Evolutionary conservation across 352 stramenopile genomes (phyloP), one percentile per base, ranked within the genome.

Genomic region (Plasmopara halstedii): DNA sequence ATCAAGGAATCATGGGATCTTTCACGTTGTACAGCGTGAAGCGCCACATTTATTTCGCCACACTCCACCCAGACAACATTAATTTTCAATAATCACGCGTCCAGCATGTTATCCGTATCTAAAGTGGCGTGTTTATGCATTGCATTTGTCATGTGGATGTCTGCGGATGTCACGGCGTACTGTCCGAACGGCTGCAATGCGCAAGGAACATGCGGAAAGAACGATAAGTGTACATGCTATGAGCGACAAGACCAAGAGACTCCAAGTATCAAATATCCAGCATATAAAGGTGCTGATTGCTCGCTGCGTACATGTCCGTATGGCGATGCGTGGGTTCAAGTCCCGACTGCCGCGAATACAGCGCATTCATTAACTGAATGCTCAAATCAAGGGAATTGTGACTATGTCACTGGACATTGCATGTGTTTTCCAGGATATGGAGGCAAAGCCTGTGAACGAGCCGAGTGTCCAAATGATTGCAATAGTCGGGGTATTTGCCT

Each of bases 391-490:
- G 95, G 95, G 40, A 62, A 71, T 35, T 98, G 94, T 52, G 89
- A 98, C 73, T 81, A 90, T 49, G 27, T 59, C 13, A 89, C 83
- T 19, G 95, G 93, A 23, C 65, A 84, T 41, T 98, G 95, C 72
- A 59, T 86, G 20, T 96, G 93, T 58, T 96, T 87, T 47, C 54
- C 73, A 6, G 86, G 86, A 7, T 97, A 90, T 63, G 85, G 89
- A 39, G 88, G 86, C 64, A 95, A 92, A 44, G 83, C 86, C 14
- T 97, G 90, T 58, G 73, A 96, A 56, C 76, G 90, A 57, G 93
- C 85, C 1, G 64, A 95, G 46, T 98, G 94, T 60, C 91, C 92
- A n/a, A 97, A 97, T 70, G 73, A 95, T 61, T 98, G 94, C 81
- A 96, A 88, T 58, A 60, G 56, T 45, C 94, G 85, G 53, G 95